These are phyloP conservation scores for Saccharomycopsis lassenensis DNA, from an alignment of 805 yeast species.

Conservation along the genomic window DNA sequence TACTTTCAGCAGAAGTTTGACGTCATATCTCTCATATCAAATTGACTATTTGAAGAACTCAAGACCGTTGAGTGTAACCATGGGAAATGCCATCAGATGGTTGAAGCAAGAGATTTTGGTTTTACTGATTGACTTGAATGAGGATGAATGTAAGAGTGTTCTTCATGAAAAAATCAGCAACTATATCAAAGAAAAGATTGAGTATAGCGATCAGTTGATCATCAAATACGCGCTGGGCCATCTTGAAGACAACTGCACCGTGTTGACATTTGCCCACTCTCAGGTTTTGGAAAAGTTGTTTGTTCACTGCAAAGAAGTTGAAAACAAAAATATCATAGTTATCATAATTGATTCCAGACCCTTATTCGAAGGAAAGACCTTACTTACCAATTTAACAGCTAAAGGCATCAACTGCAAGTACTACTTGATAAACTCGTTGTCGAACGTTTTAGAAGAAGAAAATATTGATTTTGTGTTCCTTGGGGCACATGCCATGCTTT, in stretches of 20 bases:
- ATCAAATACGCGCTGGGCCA: slow-evolving; percentile 71
- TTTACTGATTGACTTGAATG: slow-evolving; percentile 62
- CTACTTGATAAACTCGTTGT: slow-evolving; percentile 65
- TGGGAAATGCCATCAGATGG: slow-evolving; percentile 99
- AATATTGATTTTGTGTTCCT: slow-evolving; percentile 77
- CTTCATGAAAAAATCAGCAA: slow-evolving; percentile 62
- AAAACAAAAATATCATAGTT: slow-evolving; percentile 57
- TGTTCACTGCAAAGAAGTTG: slow-evolving; percentile 49
- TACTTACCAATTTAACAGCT: slow-evolving; percentile 53
- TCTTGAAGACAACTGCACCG: slow-evolving; percentile 63
- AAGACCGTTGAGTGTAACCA: slow-evolving; percentile 81
- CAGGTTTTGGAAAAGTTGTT: slow-evolving; percentile 71
- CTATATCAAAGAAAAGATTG: slow-evolving; percentile 76
- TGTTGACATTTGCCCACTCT: slow-evolving; percentile 82
- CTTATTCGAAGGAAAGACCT: slow-evolving; percentile 78
- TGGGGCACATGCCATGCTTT: slow-evolving; percentile 95
- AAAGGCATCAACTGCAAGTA: slow-evolving; percentile 60
- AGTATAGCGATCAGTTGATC: slow-evolving; percentile 72
- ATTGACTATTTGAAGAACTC: slow-evolving; percentile 87
- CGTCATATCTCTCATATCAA: slow-evolving; percentile 81
- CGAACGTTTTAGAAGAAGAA: slow-evolving; percentile 63
- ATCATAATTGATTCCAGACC: slow-evolving; percentile 91
- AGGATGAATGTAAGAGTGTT: slow-evolving; percentile 52
- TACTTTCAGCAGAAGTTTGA: slow-evolving; percentile 76
- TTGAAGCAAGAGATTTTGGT: slow-evolving; percentile 85